A percentile compares a stretch with the other conserved stretches of the same genome.
Conservation (phyloP, 106 monocot genomes). For the Phalaenopsis aphrodite region DNA sequence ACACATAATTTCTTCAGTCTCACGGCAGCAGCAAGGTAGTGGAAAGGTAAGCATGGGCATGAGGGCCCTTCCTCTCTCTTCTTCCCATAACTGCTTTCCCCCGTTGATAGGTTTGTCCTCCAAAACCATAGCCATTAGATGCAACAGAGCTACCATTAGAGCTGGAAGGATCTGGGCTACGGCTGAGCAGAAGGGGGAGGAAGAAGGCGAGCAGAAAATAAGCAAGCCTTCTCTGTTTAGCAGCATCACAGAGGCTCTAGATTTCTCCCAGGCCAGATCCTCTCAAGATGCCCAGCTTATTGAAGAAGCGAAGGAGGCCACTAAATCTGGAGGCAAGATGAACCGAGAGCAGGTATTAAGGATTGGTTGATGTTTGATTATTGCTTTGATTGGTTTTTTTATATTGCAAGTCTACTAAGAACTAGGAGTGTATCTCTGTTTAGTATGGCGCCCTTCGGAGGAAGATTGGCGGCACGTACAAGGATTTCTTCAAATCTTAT, state of each 20-base stretch:
- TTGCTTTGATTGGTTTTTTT: not conserved
- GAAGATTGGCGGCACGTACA: conserved; percentile 98
- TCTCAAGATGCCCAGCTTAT: conserved; percentile 71
- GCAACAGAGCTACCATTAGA: conserved; percentile 7
- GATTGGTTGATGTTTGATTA: not conserved
- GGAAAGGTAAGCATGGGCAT: conserved; percentile 15
- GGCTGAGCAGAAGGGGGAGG: conserved; percentile 15
- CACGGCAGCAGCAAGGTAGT: not conserved
- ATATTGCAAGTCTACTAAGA: not conserved
- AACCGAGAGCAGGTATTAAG: conserved; percentile 62
- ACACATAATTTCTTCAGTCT: not conserved
- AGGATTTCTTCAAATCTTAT: conserved; percentile 99
- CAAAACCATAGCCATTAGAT: conserved; percentile 12
- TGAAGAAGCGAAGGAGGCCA: conserved; percentile 70
- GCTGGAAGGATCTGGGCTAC: conserved; percentile 26
- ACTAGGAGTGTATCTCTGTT: not conserved
- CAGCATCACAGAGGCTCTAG: conserved; percentile 69
- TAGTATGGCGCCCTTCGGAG: conserved; percentile 94
- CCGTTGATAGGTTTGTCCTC: not conserved
- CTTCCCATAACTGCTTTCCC: conserved; percentile 21
- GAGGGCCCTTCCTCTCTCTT: conserved; percentile 48
- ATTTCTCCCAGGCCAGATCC: conserved; percentile 88
- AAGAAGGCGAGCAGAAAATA: conserved; percentile 16
- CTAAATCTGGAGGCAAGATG: conserved; percentile 72
- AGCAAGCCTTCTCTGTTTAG: conserved; percentile 63